Percentiles rank a stretch among this genome's conserved stretches.
phyloP scores from a whole-genome alignment of 2,329 filamentous ascomycete genomes.

The Neonectria faginata region DNA sequence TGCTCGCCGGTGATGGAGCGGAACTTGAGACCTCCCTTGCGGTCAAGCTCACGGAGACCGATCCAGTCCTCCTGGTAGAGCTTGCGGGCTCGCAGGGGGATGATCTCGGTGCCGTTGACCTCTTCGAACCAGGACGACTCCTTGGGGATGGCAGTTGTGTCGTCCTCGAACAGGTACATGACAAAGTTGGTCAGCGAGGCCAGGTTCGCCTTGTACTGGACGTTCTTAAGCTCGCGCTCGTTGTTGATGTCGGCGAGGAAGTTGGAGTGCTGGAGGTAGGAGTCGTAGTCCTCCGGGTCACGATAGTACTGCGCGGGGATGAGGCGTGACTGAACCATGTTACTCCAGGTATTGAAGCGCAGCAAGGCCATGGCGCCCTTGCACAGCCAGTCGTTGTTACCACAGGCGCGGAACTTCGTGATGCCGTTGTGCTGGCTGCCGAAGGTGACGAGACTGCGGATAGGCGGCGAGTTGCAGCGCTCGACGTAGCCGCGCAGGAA shows the following conservation, averaged over 20 bases:
- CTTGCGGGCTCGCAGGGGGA: conserved; percentile 73
- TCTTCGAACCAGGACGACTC: conserved; percentile 93
- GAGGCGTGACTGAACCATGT: conserved; percentile 80
- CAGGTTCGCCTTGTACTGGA: conserved; percentile 78
- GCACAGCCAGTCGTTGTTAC: conserved; percentile 80
- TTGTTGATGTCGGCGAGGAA: conserved; percentile 98
- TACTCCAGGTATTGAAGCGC: conserved; percentile 82
- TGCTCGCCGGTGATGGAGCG: conserved; percentile 79
- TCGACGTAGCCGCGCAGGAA: conserved; percentile 94
- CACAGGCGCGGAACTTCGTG: conserved; percentile 81
- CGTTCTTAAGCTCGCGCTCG: conserved; percentile 81
- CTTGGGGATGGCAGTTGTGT: conserved; percentile 88
- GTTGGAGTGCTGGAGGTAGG: conserved; percentile 84
- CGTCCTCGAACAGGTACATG: conserved; percentile 90
- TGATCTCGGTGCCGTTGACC: conserved; percentile 77
- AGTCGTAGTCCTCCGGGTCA: conserved; percentile 69
- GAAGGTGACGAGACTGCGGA: conserved; percentile 86
- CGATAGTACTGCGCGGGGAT: conserved; percentile 97
- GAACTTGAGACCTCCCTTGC: conserved; percentile 83
- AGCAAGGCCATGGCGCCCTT: conserved; percentile 82
- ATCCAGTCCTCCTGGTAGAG: conserved; percentile 96
- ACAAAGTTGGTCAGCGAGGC: conserved; percentile 79
- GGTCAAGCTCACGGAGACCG: conserved; percentile 82
- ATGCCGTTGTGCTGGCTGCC: conserved; percentile 96
- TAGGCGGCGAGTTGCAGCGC: conserved; percentile 81